phyloP scores from a whole-genome alignment of 2,329 filamentous ascomycete genomes.

The Coniochaeta pulveracea region DNA sequence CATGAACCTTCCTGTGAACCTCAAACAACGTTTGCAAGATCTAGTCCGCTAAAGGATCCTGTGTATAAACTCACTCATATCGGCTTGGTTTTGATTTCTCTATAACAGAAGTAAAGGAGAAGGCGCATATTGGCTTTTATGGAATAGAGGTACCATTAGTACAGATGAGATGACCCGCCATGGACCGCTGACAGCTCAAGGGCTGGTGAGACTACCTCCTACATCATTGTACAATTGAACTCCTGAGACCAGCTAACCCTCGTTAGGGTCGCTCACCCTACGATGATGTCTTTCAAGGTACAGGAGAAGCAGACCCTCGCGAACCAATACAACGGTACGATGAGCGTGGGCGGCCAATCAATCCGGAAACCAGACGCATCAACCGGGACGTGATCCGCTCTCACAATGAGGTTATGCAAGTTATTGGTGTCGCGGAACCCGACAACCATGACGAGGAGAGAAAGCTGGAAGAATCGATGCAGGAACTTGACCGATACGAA shows the following conservation, averaged over 20 bases:
- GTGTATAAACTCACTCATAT: no score
- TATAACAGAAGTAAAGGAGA: no score
- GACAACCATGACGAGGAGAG: no score
- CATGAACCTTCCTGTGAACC: no score
- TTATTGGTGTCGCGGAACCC: slow-evolving; percentile 50
- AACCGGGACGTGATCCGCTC: slow-evolving; percentile 47
- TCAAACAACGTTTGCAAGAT: no score
- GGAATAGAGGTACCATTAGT: no score
- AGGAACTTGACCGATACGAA: slow-evolving; percentile 34
- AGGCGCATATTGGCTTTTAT: no score
- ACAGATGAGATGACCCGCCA: background rate
- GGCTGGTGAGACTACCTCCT: background rate
- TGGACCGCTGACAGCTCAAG: slow-evolving; percentile 2
- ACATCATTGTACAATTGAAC: no score
- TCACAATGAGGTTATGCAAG: slow-evolving; percentile 53
- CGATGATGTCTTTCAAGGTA: slow-evolving; percentile 41
- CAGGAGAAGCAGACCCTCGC: slow-evolving; percentile 28
- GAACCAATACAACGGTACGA: slow-evolving; percentile 39
- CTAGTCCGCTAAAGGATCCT: no score
- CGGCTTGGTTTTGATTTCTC: no score
- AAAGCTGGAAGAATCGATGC: slow-evolving; percentile 28
- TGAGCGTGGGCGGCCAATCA: slow-evolving; percentile 42
- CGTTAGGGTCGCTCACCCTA: slow-evolving; percentile 50
- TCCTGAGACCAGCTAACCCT: no score
- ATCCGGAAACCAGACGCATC: slow-evolving; percentile 40